phyloP scores from a whole-genome alignment of 768 basidiomycete species.

The Hericium rajendrae region DNA sequence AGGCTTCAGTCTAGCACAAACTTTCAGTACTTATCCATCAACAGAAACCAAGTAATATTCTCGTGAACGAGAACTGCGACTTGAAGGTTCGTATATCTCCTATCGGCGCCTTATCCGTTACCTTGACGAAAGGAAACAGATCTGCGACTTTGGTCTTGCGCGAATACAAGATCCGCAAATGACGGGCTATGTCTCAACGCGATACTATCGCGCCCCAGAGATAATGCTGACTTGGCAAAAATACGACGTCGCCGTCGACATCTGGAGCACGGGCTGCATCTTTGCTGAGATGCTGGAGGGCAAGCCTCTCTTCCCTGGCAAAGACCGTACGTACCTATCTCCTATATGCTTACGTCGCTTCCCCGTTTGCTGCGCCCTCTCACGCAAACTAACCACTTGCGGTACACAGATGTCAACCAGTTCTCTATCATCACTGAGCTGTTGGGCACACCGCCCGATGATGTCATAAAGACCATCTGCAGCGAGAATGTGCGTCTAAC shows the following conservation, averaged over 20 bases:
- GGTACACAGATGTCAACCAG: conserved; percentile 86
- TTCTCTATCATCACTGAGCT: conserved; percentile 99
- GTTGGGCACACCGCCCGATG: conserved; percentile 96
- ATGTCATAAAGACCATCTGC: conserved; percentile 97
- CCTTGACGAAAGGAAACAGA: conserved; percentile 34
- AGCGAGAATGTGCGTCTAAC: conserved; percentile 78
- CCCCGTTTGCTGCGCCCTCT: not conserved
- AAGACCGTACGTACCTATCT: conserved; percentile 77
- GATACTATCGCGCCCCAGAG: conserved; percentile 98
- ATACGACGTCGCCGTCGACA: conserved; percentile 98
- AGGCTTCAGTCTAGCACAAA: not conserved
- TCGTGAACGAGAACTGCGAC: conserved; percentile 99
- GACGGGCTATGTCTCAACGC: conserved; percentile 98
- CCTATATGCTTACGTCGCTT: conserved; percentile 4
- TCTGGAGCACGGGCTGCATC: conserved; percentile 99
- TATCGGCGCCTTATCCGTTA: not conserved
- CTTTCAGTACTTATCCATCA: conserved; percentile 1
- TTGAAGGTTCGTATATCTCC: conserved; percentile 56
- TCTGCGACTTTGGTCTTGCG: conserved; percentile 97
- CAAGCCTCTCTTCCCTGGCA: conserved; percentile 97
- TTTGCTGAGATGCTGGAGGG: conserved; percentile 99
- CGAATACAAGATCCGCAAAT: conserved; percentile 99
- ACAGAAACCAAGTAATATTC: conserved; percentile 98
- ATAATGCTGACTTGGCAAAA: conserved; percentile 99
- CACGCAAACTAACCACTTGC: conserved; percentile 2